Evolutionary conservation across 2,329 filamentous ascomycete species (phyloP).

Genomic region (Plenodomus tracheiphilus): DNA sequence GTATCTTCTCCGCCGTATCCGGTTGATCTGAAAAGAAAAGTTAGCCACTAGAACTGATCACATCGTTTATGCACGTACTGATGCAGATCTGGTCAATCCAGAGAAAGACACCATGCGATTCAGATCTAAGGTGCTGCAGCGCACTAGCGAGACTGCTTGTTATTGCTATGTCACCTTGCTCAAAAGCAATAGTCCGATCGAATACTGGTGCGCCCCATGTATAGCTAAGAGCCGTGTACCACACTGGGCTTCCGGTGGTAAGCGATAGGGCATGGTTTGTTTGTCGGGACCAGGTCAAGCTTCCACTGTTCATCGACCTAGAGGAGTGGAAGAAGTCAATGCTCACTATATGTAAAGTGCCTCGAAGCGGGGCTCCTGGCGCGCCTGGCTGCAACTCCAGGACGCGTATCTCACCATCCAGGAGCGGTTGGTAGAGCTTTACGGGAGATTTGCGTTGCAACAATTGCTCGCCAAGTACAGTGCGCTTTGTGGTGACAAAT

Average conservation of each 20-base stretch:
- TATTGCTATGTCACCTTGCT: slow-evolving; percentile 13
- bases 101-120: slow-evolving; percentile 20
- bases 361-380: slow-evolving; percentile 7
- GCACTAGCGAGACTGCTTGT: slow-evolving; percentile 21
- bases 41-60: too few species aligned
- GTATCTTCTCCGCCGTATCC: slow-evolving; percentile 24
- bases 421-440: slow-evolving; percentile 9
- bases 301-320: slow-evolving; percentile 2
- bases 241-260: slow-evolving; percentile 9
- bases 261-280: slow-evolving; percentile 28
- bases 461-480: background rate
- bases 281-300: slow-evolving; percentile 4
- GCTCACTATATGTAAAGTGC: slow-evolving; percentile 18
- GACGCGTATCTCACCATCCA: slow-evolving; percentile 23
- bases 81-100: slow-evolving; percentile 32
- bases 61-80: background rate
- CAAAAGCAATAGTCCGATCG: slow-evolving; percentile 13
- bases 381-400: slow-evolving; percentile 21
- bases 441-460: background rate
- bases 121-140: slow-evolving; percentile 16
- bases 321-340: slow-evolving; percentile 24
- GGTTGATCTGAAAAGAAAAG: slow-evolving; percentile 8
- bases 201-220: slow-evolving; percentile 25
- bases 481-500: slow-evolving; percentile 6
- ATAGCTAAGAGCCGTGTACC: slow-evolving; percentile 31